Conservation (phyloP, 306 rosid species). For the Pyrus bretschneideri region DNA sequence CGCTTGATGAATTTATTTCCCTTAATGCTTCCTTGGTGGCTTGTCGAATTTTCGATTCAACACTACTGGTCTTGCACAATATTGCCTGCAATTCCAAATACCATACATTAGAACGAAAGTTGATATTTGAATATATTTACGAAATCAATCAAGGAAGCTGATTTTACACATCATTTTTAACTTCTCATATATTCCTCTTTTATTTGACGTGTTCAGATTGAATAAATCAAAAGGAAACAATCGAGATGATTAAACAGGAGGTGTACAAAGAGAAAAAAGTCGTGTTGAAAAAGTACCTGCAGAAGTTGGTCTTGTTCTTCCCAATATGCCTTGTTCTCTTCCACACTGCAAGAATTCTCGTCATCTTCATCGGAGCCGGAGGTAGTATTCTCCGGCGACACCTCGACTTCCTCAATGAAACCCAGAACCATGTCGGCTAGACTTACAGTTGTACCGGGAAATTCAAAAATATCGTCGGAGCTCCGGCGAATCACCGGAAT, state of each 20-base stretch:
- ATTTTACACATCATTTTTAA: neutral
- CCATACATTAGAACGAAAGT: neutral
- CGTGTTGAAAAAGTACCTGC: slow-evolving; percentile 30
- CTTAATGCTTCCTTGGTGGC: slow-evolving; percentile 47
- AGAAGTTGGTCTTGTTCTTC: slow-evolving; percentile 50
- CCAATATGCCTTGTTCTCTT: slow-evolving; percentile 55
- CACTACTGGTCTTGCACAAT: slow-evolving; percentile 36
- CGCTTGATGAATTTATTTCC: slow-evolving; percentile 20
- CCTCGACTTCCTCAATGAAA: slow-evolving; percentile 37
- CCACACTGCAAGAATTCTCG: slow-evolving; percentile 4
- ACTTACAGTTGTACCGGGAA: slow-evolving; percentile 11
- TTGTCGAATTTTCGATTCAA: slow-evolving; percentile 45
- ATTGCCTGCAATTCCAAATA: slow-evolving; percentile 30
- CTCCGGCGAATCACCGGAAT: slow-evolving; percentile 3
- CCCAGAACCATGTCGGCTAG: slow-evolving; percentile 53
- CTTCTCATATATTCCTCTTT: too few species aligned
- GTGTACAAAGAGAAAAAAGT: neutral
- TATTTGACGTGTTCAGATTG: too few species aligned
- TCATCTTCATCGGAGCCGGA: slow-evolving; percentile 27
- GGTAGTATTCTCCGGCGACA: slow-evolving; percentile 25
- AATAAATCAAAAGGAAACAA: too few species aligned
- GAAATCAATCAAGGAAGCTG: neutral
- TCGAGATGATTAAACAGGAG: neutral
- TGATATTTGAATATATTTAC: neutral
- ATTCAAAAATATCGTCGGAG: slow-evolving; percentile 21